Base-by-base conservation (phyloP, 768 basidiomycete genomes). In the Lactifluus hygrophoroides region DNA sequence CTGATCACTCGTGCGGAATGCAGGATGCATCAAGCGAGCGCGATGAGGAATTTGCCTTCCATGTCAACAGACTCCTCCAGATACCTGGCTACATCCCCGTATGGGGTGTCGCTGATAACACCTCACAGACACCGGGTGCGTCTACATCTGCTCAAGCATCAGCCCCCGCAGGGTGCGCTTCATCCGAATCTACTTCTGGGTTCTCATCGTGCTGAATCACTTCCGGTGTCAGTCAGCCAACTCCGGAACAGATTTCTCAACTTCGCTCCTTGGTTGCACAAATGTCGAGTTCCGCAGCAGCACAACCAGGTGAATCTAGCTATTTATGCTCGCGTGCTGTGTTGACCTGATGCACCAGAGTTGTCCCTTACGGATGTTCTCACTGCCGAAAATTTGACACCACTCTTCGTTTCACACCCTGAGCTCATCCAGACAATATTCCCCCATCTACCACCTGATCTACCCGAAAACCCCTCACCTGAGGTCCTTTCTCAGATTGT, bases 381-480 rank as follows among this genome's bases (percentile, higher is more conserved):
- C 60, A 85, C 90, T 35, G 80, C 87, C 6, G 71, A 83, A 44
- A 85, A 86, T 70, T 75, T 94, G 54, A 73, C 77, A 13, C 84
- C 88, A 7, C 74, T 96, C 9, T 87, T 94, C 70, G 71, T 75
- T 8, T 76, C 77, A 34, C 83, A 86, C 66, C 89, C 89, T 0
- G 79, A 81, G 45, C 76, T 94, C 42, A 76, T 89, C 50, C 72
- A 79, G 3, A 70, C 86, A 2, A 75, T 94, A 60, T 88, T 88
- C 68, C 89, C 92, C 3, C 83, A 91, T 64, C 80, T 95, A 23
- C 92, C 93, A 1, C 76, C 88, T 7, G 88, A 88, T 70, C 76
- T 91, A 9, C 84, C 86, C 0, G 71, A 78, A 16, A 82, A 82
- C 9, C 86, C 88, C 3, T 83, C 84, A 1, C 73, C 80, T 3